phyloP scores from a whole-genome alignment of 495 filamentous ascomycete species.

The Neurospora pannonica region DNA sequence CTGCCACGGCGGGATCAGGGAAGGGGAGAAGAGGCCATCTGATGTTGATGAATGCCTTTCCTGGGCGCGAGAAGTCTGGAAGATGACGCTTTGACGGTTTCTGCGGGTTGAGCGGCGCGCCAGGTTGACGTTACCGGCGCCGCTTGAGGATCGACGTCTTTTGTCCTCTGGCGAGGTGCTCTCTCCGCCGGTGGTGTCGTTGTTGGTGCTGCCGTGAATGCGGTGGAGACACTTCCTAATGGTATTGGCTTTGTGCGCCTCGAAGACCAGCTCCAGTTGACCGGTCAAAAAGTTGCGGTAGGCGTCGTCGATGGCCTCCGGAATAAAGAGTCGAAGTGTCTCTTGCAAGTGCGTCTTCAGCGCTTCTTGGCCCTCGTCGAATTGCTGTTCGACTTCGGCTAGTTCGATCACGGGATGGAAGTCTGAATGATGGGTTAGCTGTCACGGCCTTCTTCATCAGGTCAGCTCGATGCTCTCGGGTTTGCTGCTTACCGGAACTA shows the following conservation, averaged over 20 bases:
- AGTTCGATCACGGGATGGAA: constrained; percentile 19
- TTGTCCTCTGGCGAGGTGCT: background rate
- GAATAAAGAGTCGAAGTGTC: constrained; percentile 19
- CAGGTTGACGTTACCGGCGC: background rate
- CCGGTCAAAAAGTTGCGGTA: constrained; percentile 19
- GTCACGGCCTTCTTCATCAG: background rate
- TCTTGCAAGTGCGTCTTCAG: constrained; percentile 17
- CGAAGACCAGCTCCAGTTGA: constrained; percentile 21
- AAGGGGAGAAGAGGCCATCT: background rate
- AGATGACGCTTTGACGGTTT: constrained; percentile 1
- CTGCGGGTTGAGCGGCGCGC: constrained; percentile 1
- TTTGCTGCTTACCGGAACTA: constrained; percentile 10
- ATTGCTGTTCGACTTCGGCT: constrained; percentile 17
- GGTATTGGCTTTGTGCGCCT: constrained; percentile 18
- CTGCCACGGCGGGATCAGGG: background rate
- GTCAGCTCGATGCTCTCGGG: background rate
- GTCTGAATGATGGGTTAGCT: constrained; percentile 10
- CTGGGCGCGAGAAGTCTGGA: background rate
- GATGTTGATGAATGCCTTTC: background rate
- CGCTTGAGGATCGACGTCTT: background rate
- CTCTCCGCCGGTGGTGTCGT: background rate
- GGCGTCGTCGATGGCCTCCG: constrained; percentile 8
- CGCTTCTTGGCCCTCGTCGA: constrained; percentile 13
- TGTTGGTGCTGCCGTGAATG: background rate
- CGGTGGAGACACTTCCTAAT: constrained; percentile 10